phyloP scores from a whole-genome alignment of 495 filamentous ascomycete genomes.

The Penicillium coprophilum region DNA sequence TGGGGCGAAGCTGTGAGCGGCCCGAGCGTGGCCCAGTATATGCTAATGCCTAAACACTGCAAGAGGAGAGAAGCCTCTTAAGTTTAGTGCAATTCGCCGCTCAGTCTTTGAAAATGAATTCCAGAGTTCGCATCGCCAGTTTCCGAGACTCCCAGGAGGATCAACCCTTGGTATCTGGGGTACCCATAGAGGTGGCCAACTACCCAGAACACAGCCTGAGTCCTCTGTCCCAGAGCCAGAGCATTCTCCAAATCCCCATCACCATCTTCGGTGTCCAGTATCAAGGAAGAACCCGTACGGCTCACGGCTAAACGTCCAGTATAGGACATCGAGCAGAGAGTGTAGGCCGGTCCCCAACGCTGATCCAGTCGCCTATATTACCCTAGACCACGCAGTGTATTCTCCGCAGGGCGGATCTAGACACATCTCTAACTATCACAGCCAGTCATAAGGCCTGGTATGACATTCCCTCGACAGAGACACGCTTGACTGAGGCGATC shows the following conservation, averaged over 20 bases:
- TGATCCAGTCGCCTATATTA: constrained; percentile 41
- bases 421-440: constrained; percentile 47
- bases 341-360: constrained; percentile 40
- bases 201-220: constrained; percentile 38
- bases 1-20: background rate
- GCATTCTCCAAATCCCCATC: no score
- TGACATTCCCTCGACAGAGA: constrained; percentile 40
- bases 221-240: background rate
- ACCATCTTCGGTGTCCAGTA: no score
- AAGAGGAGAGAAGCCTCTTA: background rate
- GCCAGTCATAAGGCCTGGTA: constrained; percentile 50
- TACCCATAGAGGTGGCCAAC: constrained; percentile 15
- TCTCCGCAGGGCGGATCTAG: constrained; percentile 50
- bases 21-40: background rate
- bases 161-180: background rate
- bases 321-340: constrained; percentile 44
- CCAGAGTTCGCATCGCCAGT: background rate
- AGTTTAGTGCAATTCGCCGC: background rate
- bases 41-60: background rate
- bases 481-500: constrained; percentile 33
- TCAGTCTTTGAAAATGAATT: background rate
- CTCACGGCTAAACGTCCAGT: constrained; percentile 29
- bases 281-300: constrained; percentile 32
- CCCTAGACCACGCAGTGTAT: constrained; percentile 43
- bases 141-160: background rate